These are phyloP conservation scores for Trichothecium roseum DNA, from an alignment of 2,329 filamentous ascomycete genomes.

Conservation along the genomic window DNA sequence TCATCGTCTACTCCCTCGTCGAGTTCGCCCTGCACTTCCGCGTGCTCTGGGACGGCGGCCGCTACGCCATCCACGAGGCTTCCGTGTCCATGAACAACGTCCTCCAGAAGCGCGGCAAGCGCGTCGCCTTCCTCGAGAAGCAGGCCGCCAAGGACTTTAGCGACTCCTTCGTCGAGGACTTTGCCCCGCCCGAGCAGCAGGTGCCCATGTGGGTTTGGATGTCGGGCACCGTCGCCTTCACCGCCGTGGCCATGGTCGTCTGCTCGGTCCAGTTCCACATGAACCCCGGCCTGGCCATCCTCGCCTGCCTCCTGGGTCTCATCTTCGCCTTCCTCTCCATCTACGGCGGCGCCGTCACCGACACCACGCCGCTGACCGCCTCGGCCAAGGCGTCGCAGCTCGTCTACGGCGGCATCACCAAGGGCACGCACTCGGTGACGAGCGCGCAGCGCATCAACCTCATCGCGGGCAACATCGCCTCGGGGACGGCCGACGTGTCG, in stretches of 20 bases:
- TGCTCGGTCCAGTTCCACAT: slow-evolving; percentile 41
- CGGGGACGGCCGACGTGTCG: slow-evolving; percentile 43
- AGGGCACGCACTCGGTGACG: slow-evolving; percentile 34
- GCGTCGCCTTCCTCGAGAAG: slow-evolving; percentile 20
- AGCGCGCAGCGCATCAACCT: slow-evolving; percentile 55
- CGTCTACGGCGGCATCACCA: slow-evolving; percentile 54
- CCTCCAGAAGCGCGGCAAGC: slow-evolving; percentile 20
- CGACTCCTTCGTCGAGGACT: slow-evolving; percentile 25
- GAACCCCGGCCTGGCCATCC: slow-evolving; percentile 43
- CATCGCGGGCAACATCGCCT: slow-evolving; percentile 48
- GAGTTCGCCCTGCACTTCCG: slow-evolving; percentile 29
- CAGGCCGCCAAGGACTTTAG: slow-evolving; percentile 23
- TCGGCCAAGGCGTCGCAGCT: slow-evolving; percentile 60
- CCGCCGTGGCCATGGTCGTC: slow-evolving; percentile 42
- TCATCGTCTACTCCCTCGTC: slow-evolving; percentile 27
- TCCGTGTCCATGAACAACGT: slow-evolving; percentile 17
- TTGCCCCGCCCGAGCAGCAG: slow-evolving; percentile 29
- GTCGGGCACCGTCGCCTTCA: slow-evolving; percentile 32
- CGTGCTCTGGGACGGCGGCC: slow-evolving; percentile 22
- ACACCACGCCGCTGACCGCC: slow-evolving; percentile 53
- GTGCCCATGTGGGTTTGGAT: slow-evolving; percentile 46
- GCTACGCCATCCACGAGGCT: slow-evolving; percentile 20
- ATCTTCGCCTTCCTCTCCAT: slow-evolving; percentile 46
- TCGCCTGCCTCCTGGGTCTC: slow-evolving; percentile 45
- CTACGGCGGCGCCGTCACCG: slow-evolving; percentile 42